These are phyloP conservation scores for Immersiporthe knoxdaviesiana DNA, from an alignment of 2,329 filamentous ascomycete genomes.

Conservation along the genomic window DNA sequence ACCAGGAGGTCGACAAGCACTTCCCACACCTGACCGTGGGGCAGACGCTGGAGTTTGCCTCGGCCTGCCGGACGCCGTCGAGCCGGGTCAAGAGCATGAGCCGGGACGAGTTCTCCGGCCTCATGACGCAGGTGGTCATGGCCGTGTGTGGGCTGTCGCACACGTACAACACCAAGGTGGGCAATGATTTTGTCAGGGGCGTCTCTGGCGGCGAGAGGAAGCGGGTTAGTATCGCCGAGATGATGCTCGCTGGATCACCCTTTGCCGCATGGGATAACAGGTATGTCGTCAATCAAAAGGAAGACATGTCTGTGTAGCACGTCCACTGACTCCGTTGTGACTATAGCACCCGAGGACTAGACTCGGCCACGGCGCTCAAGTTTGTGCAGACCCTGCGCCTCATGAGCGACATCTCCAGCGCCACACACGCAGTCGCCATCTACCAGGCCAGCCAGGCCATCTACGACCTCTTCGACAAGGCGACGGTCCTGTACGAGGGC, in stretches of 20 bases:
- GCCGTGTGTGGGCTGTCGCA: slow-evolving; percentile 74
- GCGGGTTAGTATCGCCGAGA: slow-evolving; percentile 81
- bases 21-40: slow-evolving; percentile 79
- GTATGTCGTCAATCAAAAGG: slow-evolving; percentile 24
- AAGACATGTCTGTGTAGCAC: neutral
- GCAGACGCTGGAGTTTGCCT: slow-evolving; percentile 73
- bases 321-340: neutral
- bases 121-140: slow-evolving; percentile 69
- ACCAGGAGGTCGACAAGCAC: slow-evolving; percentile 75
- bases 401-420: slow-evolving; percentile 65
- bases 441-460: slow-evolving; percentile 73
- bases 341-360: slow-evolving; percentile 66
- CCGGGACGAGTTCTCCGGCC: slow-evolving; percentile 60
- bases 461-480: slow-evolving; percentile 77
- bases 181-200: slow-evolving; percentile 74
- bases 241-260: slow-evolving; percentile 65
- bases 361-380: slow-evolving; percentile 73
- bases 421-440: slow-evolving; percentile 68
- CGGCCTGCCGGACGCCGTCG: slow-evolving; percentile 68
- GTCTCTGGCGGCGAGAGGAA: slow-evolving; percentile 75
- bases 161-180: slow-evolving; percentile 73
- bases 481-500: slow-evolving; percentile 74
- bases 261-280: slow-evolving; percentile 71
- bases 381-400: slow-evolving; percentile 71
- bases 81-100: slow-evolving; percentile 66